Evolutionary conservation across 495 filamentous ascomycete species (phyloP).

Genomic region (Tuber indicum): DNA sequence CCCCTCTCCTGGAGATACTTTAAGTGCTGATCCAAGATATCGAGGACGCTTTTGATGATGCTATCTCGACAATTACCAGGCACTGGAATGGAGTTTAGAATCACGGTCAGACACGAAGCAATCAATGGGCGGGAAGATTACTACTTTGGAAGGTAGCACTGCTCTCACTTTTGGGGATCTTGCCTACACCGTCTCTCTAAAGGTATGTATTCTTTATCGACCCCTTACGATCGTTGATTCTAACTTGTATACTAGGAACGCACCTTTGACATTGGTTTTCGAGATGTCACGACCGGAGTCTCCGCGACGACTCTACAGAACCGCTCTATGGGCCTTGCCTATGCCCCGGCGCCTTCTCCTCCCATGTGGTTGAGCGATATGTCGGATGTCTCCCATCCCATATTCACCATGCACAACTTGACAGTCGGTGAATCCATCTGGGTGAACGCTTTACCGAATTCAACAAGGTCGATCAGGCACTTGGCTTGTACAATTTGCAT

Average conservation of each 20-base stretch:
- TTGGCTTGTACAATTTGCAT: conserved; percentile 66
- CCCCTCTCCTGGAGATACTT: conserved; percentile 50
- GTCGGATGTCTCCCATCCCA: conserved; percentile 53
- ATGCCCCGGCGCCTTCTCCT: conserved; percentile 49
- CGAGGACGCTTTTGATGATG: conserved; percentile 53
- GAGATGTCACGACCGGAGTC: conserved; percentile 47
- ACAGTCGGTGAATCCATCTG: conserved; percentile 60
- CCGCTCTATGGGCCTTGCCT: conserved; percentile 56
- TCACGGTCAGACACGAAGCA: conserved; percentile 48
- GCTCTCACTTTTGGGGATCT: conserved; percentile 54
- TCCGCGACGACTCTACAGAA: conserved; percentile 55
- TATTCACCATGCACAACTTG: conserved; percentile 58
- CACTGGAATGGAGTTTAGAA: conserved; percentile 58
- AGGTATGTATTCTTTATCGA: conserved; percentile 7
- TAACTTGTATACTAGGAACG: conserved; percentile 43
- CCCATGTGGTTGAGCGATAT: conserved; percentile 52
- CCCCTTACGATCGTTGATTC: neutral
- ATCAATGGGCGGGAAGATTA: conserved; percentile 45
- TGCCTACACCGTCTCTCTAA: conserved; percentile 50
- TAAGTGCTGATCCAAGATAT: conserved; percentile 54
- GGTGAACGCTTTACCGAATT: conserved; percentile 66
- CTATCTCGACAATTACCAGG: conserved; percentile 57
- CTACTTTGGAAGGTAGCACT: conserved; percentile 49
- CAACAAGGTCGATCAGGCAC: conserved; percentile 61
- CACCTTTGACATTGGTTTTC: conserved; percentile 54